Evolutionary conservation across 306 rosid genomes (phyloP).

Genomic region (Erythrophleum fordii): DNA sequence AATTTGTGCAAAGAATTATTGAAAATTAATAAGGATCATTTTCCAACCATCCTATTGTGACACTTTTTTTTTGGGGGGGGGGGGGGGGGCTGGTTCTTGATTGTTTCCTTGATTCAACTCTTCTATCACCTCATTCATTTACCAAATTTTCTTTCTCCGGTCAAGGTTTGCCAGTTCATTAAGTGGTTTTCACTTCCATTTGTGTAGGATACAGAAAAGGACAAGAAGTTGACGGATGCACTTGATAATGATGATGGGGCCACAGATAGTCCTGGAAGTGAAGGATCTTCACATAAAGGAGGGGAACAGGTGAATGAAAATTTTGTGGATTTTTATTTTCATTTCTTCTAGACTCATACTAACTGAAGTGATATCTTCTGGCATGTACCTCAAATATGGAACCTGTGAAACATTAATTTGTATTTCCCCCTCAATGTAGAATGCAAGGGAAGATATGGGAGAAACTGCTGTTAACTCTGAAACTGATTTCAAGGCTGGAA

Average conservation of each 20-base stretch:
- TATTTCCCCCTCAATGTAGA: slow-evolving; percentile 46
- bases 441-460: slow-evolving; percentile 49
- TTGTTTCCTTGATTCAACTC: slow-evolving; percentile 39
- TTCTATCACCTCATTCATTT: slow-evolving; percentile 2
- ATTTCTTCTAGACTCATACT: slow-evolving; percentile 10
- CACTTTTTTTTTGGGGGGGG: no score
- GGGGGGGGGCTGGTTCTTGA: slow-evolving; percentile 2
- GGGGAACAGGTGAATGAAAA: slow-evolving; percentile 59
- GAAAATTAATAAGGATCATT: slow-evolving; percentile 6
- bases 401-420: slow-evolving; percentile 22
- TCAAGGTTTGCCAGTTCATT: slow-evolving; percentile 27
- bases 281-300: slow-evolving; percentile 45
- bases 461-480: slow-evolving; percentile 57
- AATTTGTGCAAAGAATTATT: slow-evolving; percentile 25
- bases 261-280: slow-evolving; percentile 39
- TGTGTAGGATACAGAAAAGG: slow-evolving; percentile 57
- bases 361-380: slow-evolving; percentile 30
- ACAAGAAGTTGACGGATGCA: slow-evolving; percentile 42
- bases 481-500: slow-evolving; percentile 44
- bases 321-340: slow-evolving; percentile 25
- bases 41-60: slow-evolving; percentile 9
- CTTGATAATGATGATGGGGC: slow-evolving; percentile 47
- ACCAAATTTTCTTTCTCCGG: neutral
- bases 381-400: slow-evolving; percentile 23
- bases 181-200: slow-evolving; percentile 43